Conservation (phyloP, 495 filamentous ascomycete genomes). For the Trichoderma gamsii region DNA sequence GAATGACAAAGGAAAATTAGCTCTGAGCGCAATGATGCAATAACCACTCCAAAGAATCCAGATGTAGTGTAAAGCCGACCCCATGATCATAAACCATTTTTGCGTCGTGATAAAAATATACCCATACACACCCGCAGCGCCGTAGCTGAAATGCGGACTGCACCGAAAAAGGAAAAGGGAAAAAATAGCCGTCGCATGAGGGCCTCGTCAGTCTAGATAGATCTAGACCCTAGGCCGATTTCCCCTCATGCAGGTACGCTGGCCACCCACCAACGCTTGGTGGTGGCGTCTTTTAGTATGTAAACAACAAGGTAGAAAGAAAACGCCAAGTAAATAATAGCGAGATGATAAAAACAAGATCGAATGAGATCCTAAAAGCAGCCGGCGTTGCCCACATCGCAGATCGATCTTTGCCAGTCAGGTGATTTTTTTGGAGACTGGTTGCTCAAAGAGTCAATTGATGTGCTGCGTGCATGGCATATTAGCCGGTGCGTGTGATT, state of each 20-base stretch:
- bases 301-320: neutral
- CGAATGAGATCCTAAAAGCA: neutral
- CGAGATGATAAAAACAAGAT: neutral
- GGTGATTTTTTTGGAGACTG: neutral
- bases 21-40: neutral
- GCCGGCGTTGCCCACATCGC: no score
- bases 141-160: neutral
- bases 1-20: neutral
- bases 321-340: no score
- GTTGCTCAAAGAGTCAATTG: neutral
- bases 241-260: conserved; percentile 8
- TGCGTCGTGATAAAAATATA: conserved; percentile 9
- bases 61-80: conserved; percentile 1
- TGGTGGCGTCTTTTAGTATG: neutral
- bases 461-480: conserved; percentile 1
- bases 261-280: neutral
- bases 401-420: neutral
- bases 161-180: neutral
- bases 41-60: neutral
- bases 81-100: conserved; percentile 11
- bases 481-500: neutral
- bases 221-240: neutral
- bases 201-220: neutral
- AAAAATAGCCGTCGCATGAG: neutral
- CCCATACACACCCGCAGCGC: neutral